These are phyloP conservation scores for Phalaenopsis equestris DNA, from an alignment of 106 monocot species.

Conservation along the genomic window DNA sequence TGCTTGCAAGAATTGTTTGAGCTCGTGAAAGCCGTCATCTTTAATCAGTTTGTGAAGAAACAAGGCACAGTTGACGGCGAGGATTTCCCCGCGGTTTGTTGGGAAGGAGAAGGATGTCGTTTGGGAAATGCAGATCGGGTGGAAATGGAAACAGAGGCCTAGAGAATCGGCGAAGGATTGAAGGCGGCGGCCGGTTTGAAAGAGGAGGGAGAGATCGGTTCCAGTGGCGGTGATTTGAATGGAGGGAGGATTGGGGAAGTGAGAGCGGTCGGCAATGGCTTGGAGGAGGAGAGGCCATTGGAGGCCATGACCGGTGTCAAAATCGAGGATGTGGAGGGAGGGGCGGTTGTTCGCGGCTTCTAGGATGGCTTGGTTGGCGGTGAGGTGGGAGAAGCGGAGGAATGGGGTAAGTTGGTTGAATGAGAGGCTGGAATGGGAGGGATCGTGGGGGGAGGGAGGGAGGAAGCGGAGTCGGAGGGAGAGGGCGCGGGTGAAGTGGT, in stretches of 20 bases:
- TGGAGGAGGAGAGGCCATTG: conserved; percentile 96
- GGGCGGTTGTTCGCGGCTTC: conserved; percentile 44
- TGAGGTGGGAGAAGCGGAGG: conserved; percentile 89
- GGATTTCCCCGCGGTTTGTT: conserved; percentile 33
- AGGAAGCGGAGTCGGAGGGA: conserved; percentile 33
- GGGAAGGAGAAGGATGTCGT: conserved; percentile 7
- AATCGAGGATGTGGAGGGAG: conserved; percentile 75
- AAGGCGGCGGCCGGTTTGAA: conserved; percentile 63
- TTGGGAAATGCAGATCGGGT: conserved; percentile 47
- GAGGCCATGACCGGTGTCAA: conserved; percentile 73
- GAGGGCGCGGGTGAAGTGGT: conserved; percentile 62
- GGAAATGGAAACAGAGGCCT: conserved; percentile 68
- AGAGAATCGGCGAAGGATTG: conserved; percentile 58
- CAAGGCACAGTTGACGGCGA: conserved; percentile 66
- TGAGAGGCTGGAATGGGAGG: conserved; percentile 26
- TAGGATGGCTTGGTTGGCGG: conserved; percentile 96
- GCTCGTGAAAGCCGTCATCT: conserved; percentile 9
- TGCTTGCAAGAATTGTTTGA: conserved; percentile 17
- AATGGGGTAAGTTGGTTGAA: conserved; percentile 90
- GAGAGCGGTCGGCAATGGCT: conserved; percentile 57
- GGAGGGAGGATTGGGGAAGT: conserved; percentile 39
- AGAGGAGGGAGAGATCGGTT: conserved; percentile 42
- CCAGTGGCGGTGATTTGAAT: conserved; percentile 82
- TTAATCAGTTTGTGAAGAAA: conserved; percentile 62
- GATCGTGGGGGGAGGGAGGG: conserved; percentile 18